Evolutionary conservation across 192 early-diverging fungal species (phyloP).

Genomic region (Backusella psychrophila): DNA sequence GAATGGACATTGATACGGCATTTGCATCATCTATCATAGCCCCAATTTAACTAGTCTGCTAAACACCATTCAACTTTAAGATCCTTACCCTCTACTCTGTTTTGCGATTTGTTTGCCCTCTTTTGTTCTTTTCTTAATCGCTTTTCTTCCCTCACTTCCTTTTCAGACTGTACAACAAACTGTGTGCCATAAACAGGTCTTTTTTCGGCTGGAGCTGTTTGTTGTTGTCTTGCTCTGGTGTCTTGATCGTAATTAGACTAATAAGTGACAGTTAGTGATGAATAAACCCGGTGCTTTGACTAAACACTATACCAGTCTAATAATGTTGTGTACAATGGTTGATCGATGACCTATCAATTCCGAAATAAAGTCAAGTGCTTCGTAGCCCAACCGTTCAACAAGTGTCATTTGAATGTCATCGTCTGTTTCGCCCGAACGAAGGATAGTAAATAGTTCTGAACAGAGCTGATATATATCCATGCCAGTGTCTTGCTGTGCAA

Average conservation of each 20-base stretch:
- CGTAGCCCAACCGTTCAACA: slow-evolving; percentile 73
- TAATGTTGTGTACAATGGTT: slow-evolving; percentile 62
- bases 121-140: slow-evolving; percentile 65
- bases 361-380: slow-evolving; percentile 67
- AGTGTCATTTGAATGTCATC: slow-evolving; percentile 66
- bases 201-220: slow-evolving; percentile 23
- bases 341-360: slow-evolving; percentile 55
- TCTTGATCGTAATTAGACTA: slow-evolving; percentile 33
- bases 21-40: slow-evolving; percentile 43
- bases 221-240: neutral
- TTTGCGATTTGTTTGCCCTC: slow-evolving; percentile 39
- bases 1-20: slow-evolving; percentile 52
- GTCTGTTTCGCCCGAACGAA: slow-evolving; percentile 55
- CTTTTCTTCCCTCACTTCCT: slow-evolving; percentile 59
- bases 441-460: slow-evolving; percentile 67
- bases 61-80: too few relatives aligned
- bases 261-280: neutral
- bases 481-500: slow-evolving; percentile 35
- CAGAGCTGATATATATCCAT: slow-evolving; percentile 58
- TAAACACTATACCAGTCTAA: slow-evolving; percentile 38
- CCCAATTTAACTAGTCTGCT: neutral
- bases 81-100: slow-evolving; percentile 21
- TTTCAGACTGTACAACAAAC: slow-evolving; percentile 61
- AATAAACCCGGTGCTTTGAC: neutral
- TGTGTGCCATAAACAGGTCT: slow-evolving; percentile 58